A percentile compares a stretch with the other conserved stretches of the same genome.
phyloP scores from a whole-genome alignment of 2,329 filamentous ascomycete species.

The Phialophora tarda region DNA sequence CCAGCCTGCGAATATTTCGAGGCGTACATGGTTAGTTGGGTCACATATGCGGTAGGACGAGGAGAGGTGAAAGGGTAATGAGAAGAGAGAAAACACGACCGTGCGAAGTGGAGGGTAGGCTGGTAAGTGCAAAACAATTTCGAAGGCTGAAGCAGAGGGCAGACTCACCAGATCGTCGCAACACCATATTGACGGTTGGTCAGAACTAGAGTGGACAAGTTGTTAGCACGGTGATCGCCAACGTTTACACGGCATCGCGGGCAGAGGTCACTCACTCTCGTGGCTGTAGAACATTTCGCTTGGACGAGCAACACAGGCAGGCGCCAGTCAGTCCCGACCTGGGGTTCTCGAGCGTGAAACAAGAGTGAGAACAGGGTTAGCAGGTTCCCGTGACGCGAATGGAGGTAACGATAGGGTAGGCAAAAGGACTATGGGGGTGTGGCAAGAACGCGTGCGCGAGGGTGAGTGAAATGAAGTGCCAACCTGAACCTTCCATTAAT shows the following conservation, averaged over 20 bases:
- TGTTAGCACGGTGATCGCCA: slow-evolving; percentile 1
- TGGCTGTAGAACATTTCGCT: slow-evolving; percentile 88
- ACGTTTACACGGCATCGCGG: too few relatives aligned
- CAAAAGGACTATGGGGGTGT: neutral
- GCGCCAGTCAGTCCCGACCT: neutral
- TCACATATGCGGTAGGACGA: neutral
- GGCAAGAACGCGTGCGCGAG: neutral
- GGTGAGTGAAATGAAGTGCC: neutral
- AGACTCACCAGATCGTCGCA: slow-evolving; percentile 81
- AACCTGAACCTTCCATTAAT: neutral
- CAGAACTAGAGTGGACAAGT: slow-evolving; percentile 63
- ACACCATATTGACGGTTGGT: slow-evolving; percentile 88
- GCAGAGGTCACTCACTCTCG: slow-evolving; percentile 69
- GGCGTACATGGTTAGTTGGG: neutral
- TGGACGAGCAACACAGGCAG: neutral
- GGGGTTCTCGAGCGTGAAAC: neutral
- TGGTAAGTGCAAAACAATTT: neutral
- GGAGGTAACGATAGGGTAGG: neutral
- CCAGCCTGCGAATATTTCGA: slow-evolving; percentile 66
- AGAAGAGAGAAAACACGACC: neutral
- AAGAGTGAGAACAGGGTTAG: neutral
- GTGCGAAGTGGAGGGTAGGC: neutral
- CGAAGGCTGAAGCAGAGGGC: neutral
- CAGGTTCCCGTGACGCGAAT: neutral
- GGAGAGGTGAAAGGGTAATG: neutral